Evolutionary conservation across 1,284 basidiomycete genomes (phyloP).

Genomic region (Paramarasmius palmivorus): DNA sequence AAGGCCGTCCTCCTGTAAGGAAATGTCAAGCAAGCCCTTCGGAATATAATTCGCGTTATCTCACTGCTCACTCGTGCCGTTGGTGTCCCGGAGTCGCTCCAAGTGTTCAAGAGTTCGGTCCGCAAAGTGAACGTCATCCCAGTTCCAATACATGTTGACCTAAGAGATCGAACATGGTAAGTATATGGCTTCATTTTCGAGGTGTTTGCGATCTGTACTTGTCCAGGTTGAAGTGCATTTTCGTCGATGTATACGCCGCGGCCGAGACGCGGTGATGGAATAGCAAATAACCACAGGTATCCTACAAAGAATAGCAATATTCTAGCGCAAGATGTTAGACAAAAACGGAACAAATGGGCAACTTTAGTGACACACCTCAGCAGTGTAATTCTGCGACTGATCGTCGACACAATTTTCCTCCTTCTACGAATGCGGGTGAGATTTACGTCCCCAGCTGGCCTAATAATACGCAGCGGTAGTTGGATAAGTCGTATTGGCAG

Average conservation of each 20-base stretch:
- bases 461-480: background rate
- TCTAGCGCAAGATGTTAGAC: conserved; percentile 33
- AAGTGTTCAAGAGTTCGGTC: conserved; percentile 75
- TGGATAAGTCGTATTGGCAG: conserved; percentile 1
- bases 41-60: conserved; percentile 27
- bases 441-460: conserved; percentile 24
- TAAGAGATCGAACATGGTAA: conserved; percentile 28
- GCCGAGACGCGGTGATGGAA: conserved; percentile 69
- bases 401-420: conserved; percentile 30
- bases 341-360: conserved; percentile 2
- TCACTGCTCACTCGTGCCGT: conserved; percentile 72
- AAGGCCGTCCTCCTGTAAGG: background rate
- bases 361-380: conserved; percentile 31
- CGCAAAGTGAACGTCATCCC: conserved; percentile 84
- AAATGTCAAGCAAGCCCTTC: background rate
- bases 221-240: conserved; percentile 89
- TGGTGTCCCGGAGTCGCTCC: conserved; percentile 61
- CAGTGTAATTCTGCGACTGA: conserved; percentile 29
- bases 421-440: conserved; percentile 40
- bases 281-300: conserved; percentile 71
- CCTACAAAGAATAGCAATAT: conserved; percentile 59
- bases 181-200: conserved; percentile 4
- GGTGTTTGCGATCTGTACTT: conserved; percentile 48
- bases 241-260: conserved; percentile 85
- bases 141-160: conserved; percentile 88